phyloP scores from a whole-genome alignment of 768 basidiomycete genomes.

The Leccinellum rugosiceps region DNA sequence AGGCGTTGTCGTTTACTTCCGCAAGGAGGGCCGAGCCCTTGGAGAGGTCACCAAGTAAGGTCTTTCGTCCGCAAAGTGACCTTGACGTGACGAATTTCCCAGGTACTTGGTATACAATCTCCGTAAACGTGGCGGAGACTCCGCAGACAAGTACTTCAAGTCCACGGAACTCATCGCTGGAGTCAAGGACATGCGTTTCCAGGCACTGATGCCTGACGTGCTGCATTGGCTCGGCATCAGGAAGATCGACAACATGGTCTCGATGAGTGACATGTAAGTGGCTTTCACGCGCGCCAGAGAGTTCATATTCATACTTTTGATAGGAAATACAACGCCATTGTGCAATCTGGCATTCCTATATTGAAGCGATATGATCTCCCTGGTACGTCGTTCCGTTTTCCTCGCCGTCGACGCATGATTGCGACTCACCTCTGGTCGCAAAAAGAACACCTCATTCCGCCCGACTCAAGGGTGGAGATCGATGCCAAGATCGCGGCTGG shows the following conservation, averaged over 20 bases:
- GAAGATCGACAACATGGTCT: slow-evolving; percentile 87
- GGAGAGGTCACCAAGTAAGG: slow-evolving; percentile 91
- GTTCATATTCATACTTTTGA: not conserved
- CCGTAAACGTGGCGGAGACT: slow-evolving; percentile 91
- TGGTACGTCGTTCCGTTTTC: slow-evolving; percentile 37
- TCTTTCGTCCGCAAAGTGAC: slow-evolving; percentile 4
- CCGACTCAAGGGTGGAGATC: slow-evolving; percentile 89
- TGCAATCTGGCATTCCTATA: slow-evolving; percentile 84
- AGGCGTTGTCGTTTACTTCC: slow-evolving; percentile 91
- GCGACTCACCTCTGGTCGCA: slow-evolving; percentile 15
- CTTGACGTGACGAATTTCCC: not conserved
- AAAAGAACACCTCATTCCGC: slow-evolving; percentile 78
- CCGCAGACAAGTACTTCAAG: slow-evolving; percentile 91
- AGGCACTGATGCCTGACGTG: slow-evolving; percentile 93
- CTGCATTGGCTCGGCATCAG: slow-evolving; percentile 92
- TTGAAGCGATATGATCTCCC: slow-evolving; percentile 83
- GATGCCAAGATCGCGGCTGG: slow-evolving; percentile 96
- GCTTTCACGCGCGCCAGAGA: not conserved
- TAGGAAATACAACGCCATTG: slow-evolving; percentile 94
- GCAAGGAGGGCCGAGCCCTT: slow-evolving; percentile 89
- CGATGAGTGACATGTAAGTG: slow-evolving; percentile 77
- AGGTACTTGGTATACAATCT: slow-evolving; percentile 95
- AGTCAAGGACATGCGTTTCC: slow-evolving; percentile 95
- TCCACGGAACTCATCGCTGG: slow-evolving; percentile 92
- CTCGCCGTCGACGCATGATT: not conserved